Evolutionary conservation across 306 rosid genomes (phyloP).

Genomic region (Fragaria vesca): DNA sequence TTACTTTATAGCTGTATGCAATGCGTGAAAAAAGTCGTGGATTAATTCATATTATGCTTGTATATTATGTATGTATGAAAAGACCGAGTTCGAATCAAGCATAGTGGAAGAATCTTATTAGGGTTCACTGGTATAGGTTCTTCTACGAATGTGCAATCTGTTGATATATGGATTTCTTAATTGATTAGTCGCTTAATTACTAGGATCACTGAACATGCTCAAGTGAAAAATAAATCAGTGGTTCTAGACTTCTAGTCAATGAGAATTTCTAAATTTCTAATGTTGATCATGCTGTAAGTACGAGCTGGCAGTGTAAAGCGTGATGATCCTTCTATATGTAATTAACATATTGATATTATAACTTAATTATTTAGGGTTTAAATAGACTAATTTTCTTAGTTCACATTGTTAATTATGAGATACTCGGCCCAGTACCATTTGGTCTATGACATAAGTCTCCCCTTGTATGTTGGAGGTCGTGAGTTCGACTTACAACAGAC

Average conservation of each 20-base stretch:
- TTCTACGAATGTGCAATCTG: neutral
- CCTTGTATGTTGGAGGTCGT: too few species aligned
- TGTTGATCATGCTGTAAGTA: neutral
- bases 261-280: neutral
- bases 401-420: too few species aligned
- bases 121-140: neutral
- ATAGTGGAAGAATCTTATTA: neutral
- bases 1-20: neutral
- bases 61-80: neutral
- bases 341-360: too few species aligned
- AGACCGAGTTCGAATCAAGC: neutral
- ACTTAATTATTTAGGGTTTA: too few species aligned
- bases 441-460: too few species aligned
- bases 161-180: neutral
- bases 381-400: too few species aligned
- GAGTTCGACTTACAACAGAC: too few species aligned
- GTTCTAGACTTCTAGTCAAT: neutral
- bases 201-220: neutral
- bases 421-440: rapidly evolving
- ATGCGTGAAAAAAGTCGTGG: neutral
- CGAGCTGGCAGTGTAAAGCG: neutral
- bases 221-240: neutral
- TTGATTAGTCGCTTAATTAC: neutral
- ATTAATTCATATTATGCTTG: neutral
- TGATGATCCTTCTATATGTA: neutral